Evolutionary conservation across 2,329 filamentous ascomycete species (phyloP).

Genomic region (Scolecobasidium constrictum): DNA sequence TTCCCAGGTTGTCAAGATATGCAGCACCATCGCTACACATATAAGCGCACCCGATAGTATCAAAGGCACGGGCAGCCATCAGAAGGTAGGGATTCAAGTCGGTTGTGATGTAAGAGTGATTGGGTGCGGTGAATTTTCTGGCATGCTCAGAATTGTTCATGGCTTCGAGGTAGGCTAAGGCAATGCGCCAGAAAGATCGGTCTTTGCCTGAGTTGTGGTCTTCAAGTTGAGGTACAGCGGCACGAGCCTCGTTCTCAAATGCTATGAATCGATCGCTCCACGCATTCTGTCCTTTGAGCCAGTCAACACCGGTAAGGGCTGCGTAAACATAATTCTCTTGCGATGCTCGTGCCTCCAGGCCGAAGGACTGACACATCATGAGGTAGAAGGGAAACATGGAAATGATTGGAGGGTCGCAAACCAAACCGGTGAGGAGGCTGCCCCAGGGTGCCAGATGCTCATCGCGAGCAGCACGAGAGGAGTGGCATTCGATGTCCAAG

Average conservation of each 20-base stretch:
- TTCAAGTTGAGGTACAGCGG: conserved; percentile 4
- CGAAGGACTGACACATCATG: conserved; percentile 5
- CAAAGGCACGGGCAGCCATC: conserved; percentile 6
- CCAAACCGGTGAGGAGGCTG: conserved; percentile 4
- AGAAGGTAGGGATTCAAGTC: conserved; percentile 4
- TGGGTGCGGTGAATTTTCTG: conserved; percentile 4
- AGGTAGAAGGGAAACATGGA: conserved; percentile 7
- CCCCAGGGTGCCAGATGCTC: conserved; percentile 6
- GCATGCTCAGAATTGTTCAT: conserved; percentile 5
- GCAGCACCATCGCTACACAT: conserved; percentile 8
- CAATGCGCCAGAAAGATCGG: conserved; percentile 7
- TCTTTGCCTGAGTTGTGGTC: conserved; percentile 6
- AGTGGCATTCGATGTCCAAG: background rate
- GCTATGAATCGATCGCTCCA: conserved; percentile 1
- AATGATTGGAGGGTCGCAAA: conserved; percentile 7
- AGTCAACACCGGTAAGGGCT: conserved; percentile 7
- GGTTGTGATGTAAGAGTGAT: background rate
- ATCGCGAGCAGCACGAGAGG: conserved; percentile 3
- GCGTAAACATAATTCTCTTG: conserved; percentile 7
- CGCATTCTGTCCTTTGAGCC: conserved; percentile 3
- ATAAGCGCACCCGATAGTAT: conserved; percentile 6
- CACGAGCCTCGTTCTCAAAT: background rate
- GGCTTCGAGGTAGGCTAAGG: conserved; percentile 6
- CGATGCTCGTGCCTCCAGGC: background rate
- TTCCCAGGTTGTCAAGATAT: conserved; percentile 4